A percentile compares a stretch with the other conserved stretches of the same genome.
Conservation (phyloP, 2,329 filamentous ascomycete genomes). For the Pseudopithomyces maydicus region DNA sequence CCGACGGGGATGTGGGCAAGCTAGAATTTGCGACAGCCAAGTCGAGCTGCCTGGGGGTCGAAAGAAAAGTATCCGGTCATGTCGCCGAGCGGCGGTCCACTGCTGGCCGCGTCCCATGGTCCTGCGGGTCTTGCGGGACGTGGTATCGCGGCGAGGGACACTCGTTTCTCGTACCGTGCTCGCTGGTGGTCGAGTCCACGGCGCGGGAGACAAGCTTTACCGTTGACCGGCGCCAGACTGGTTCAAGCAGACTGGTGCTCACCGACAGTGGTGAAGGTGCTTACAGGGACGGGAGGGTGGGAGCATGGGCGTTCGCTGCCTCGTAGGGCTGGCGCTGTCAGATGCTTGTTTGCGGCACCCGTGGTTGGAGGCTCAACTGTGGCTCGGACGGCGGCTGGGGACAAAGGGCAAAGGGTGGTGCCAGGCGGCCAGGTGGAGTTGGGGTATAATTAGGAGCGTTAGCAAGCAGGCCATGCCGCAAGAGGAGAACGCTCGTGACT, state of each 20-base stretch:
- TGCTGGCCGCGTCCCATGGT: not conserved
- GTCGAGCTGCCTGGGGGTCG: not conserved
- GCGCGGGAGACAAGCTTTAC: slow-evolving; percentile 20
- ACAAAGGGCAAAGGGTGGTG: not conserved
- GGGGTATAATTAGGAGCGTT: slow-evolving; percentile 9
- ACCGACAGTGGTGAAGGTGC: slow-evolving; percentile 28
- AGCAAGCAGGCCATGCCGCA: slow-evolving; percentile 5
- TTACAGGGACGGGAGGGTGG: slow-evolving; percentile 22
- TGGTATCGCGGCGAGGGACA: not conserved
- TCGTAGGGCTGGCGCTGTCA: slow-evolving; percentile 35
- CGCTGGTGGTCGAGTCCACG: not conserved
- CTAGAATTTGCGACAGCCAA: not conserved
- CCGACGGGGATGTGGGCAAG: not conserved
- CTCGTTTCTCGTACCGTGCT: not conserved
- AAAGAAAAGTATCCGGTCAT: slow-evolving; percentile 1
- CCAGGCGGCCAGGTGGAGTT: not conserved
- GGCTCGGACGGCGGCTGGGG: slow-evolving; percentile 6
- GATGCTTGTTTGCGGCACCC: slow-evolving; percentile 29
- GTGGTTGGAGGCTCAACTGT: slow-evolving; percentile 21
- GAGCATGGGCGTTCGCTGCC: slow-evolving; percentile 20
- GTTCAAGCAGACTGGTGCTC: slow-evolving; percentile 15
- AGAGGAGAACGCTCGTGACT: not conserved
- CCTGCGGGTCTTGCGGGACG: not conserved
- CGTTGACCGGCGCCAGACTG: slow-evolving; percentile 15
- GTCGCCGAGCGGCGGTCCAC: not conserved